Conservation (phyloP, 2,329 filamentous ascomycete genomes). For the Colletotrichum spinosum region DNA sequence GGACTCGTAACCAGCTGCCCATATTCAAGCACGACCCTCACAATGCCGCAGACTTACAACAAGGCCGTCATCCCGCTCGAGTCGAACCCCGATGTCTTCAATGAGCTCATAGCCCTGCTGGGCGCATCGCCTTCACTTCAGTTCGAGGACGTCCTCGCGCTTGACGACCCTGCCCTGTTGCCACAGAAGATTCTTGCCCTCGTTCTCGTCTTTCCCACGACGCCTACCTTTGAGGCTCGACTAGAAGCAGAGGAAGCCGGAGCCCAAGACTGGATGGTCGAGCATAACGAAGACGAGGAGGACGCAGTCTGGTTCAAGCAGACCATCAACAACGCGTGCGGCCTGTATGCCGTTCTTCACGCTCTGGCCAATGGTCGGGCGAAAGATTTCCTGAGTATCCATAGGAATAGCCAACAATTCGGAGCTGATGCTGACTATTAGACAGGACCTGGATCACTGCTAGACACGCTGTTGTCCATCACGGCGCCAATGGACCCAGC, state of each 20-base stretch:
- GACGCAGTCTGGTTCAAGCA: slow-evolving; percentile 80
- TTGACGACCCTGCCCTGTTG: slow-evolving; percentile 75
- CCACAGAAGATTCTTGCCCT: slow-evolving; percentile 69
- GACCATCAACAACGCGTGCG: slow-evolving; percentile 79
- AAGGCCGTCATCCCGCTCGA: slow-evolving; percentile 48
- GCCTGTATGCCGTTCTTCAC: slow-evolving; percentile 75
- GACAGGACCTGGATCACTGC: slow-evolving; percentile 35
- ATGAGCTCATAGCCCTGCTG: slow-evolving; percentile 70
- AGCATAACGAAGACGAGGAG: slow-evolving; percentile 59
- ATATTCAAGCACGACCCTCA: slow-evolving; percentile 4
- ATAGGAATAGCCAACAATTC: too few species aligned
- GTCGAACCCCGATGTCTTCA: slow-evolving; percentile 75
- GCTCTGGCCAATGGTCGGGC: slow-evolving; percentile 68
- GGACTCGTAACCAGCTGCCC: not conserved
- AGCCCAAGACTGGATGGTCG: slow-evolving; percentile 33
- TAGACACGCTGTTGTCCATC: slow-evolving; percentile 70
- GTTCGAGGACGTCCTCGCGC: slow-evolving; percentile 77
- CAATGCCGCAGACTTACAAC: slow-evolving; percentile 30
- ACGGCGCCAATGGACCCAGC: slow-evolving; percentile 67
- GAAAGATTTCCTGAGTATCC: slow-evolving; percentile 43
- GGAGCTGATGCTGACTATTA: not conserved
- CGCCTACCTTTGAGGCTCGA: slow-evolving; percentile 68
- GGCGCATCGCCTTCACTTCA: slow-evolving; percentile 68
- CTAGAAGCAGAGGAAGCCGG: slow-evolving; percentile 48
- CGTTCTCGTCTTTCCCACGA: slow-evolving; percentile 76